These are phyloP conservation scores for Solanum ossicruentum DNA, from an alignment of 257 asterid species.

Conservation along the genomic window DNA sequence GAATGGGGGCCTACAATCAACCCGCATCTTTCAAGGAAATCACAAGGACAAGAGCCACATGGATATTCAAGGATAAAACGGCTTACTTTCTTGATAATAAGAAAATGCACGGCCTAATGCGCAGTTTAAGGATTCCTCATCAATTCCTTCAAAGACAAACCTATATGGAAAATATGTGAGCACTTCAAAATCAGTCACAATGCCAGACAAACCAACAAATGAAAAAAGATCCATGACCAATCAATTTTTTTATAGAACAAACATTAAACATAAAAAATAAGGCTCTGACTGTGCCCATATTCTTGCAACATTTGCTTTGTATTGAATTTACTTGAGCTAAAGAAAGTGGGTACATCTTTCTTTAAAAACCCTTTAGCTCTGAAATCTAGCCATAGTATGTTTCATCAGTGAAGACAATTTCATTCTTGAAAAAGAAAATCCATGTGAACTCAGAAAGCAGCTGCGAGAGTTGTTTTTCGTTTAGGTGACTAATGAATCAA, in stretches of 20 bases:
- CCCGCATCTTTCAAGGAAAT: not conserved
- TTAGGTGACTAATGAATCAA: not conserved
- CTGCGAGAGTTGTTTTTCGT: not conserved
- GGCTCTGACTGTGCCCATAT: not conserved
- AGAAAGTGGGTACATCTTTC: not conserved
- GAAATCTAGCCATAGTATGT: not conserved
- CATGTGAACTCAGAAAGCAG: not conserved
- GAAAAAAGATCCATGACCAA: not conserved
- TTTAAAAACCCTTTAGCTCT: not conserved
- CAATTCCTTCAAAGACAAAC: slow-evolving; percentile 81
- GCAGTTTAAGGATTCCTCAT: slow-evolving; percentile 48
- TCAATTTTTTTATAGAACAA: not conserved
- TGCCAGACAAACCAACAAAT: not conserved
- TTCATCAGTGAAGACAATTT: not conserved
- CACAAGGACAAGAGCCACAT: not conserved
- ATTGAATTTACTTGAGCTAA: not conserved
- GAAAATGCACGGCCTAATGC: slow-evolving; percentile 62
- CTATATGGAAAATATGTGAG: slow-evolving; percentile 14
- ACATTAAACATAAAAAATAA: not conserved
- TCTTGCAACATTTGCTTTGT: not conserved
- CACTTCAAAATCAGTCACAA: not conserved
- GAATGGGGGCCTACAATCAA: not conserved
- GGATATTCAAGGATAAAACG: not conserved
- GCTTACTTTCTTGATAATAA: slow-evolving; percentile 55
- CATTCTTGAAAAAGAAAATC: not conserved